A percentile compares a stretch with the other conserved stretches of the same genome.
Conservation (phyloP, 352 stramenopile species). For the Blastocystis sp. region DNA sequence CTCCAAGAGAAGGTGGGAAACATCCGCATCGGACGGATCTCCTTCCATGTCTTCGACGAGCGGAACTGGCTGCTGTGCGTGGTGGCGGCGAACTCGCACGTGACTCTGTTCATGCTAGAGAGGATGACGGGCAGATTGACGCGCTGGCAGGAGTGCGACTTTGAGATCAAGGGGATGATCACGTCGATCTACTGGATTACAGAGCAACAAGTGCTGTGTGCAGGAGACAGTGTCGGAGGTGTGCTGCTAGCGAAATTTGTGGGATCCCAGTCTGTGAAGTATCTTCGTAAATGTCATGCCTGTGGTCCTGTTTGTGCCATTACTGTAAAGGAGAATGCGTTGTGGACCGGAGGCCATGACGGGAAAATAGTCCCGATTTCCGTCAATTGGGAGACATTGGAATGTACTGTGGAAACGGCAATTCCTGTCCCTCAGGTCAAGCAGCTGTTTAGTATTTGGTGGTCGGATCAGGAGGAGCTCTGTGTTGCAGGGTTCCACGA, state of each 20-base stretch:
- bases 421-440: not conserved
- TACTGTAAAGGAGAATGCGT: not conserved
- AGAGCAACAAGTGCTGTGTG: not conserved
- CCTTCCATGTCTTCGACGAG: not conserved
- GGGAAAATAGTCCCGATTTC: not conserved
- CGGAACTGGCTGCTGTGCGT: not conserved
- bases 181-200: not conserved
- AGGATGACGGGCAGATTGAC: not conserved
- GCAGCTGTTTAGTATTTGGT: conserved; percentile 48
- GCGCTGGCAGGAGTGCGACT: not conserved
- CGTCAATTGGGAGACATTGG: conserved; percentile 7
- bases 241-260: not conserved
- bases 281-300: not conserved
- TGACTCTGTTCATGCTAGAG: not conserved
- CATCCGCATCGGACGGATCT: not conserved
- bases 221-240: conserved; percentile 6
- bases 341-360: conserved; percentile 44
- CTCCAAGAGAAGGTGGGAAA: not conserved
- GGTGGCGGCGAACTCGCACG: not conserved
- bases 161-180: not conserved
- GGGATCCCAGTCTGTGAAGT: not conserved
- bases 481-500: conserved; percentile 45
- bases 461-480: not conserved
- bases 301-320: not conserved
- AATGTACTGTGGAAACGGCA: not conserved